phyloP scores from a whole-genome alignment of 257 asterid species.

The Salvia rosmarinus region DNA sequence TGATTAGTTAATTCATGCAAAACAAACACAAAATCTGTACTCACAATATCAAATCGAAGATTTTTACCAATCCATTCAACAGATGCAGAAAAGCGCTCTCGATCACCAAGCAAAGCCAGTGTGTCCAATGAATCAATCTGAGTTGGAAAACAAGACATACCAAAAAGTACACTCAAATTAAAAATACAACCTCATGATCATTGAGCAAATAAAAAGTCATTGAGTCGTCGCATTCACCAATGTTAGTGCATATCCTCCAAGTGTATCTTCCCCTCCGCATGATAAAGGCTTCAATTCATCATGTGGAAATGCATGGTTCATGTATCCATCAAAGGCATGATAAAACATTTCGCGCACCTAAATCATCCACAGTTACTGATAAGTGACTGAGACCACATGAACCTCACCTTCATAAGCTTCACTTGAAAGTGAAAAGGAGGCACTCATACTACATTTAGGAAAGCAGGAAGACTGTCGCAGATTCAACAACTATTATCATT shows the following conservation, averaged over 20 bases:
- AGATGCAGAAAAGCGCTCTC: conserved; percentile 71
- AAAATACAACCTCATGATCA: conserved; percentile 12
- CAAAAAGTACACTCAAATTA: conserved; percentile 8
- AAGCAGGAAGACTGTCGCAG: not conserved
- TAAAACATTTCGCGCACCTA: conserved; percentile 95
- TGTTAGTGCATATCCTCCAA: conserved; percentile 96
- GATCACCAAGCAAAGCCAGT: conserved; percentile 93
- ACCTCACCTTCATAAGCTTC: not conserved
- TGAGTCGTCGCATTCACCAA: conserved; percentile 53
- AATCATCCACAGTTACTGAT: conserved; percentile 23
- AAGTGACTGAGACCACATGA: not conserved
- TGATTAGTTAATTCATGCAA: conserved; percentile 31
- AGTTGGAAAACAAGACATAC: conserved; percentile 22
- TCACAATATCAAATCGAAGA: conserved; percentile 99
- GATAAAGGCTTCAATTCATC: conserved; percentile 95
- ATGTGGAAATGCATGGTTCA: conserved; percentile 87
- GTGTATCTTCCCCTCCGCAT: conserved; percentile 96
- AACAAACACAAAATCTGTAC: conserved; percentile 53
- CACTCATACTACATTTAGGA: not conserved
- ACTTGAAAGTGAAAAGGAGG: not conserved
- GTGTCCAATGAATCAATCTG: conserved; percentile 98
- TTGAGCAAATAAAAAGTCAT: conserved; percentile 11
- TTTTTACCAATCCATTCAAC: conserved; percentile 99
- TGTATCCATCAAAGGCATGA: conserved; percentile 95
- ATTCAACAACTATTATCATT: not conserved